Evolutionary conservation across 2,329 filamentous ascomycete genomes (phyloP).

Genomic region (Lasiodiplodia sp.): DNA sequence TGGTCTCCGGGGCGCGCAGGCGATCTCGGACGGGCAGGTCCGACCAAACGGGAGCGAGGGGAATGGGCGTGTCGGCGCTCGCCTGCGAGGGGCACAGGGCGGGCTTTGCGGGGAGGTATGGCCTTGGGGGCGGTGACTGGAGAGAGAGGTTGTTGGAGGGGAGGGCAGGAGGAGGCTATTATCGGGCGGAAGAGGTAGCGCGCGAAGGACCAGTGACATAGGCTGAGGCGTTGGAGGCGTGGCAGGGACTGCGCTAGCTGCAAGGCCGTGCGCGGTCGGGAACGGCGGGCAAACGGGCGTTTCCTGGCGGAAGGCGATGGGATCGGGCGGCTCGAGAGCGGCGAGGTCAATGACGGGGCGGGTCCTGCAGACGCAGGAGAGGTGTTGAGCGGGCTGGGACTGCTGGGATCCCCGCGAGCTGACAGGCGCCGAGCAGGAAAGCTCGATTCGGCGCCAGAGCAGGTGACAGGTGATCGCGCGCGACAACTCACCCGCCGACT

Average conservation of each 20-base stretch:
- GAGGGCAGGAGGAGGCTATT: conserved; percentile 17
- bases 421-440: conserved; percentile 9
- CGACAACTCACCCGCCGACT: conserved; percentile 18
- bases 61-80: conserved; percentile 2
- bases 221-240: conserved; percentile 24
- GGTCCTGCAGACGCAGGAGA: conserved; percentile 15
- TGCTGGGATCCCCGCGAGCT: conserved; percentile 24
- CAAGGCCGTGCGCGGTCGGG: conserved; percentile 18
- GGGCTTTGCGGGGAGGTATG: neutral
- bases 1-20: conserved; percentile 10
- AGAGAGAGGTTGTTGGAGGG: conserved; percentile 1
- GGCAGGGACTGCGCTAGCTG: conserved; percentile 25
- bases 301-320: conserved; percentile 4
- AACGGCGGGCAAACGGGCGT: conserved; percentile 10
- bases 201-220: conserved; percentile 20
- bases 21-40: conserved; percentile 21
- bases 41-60: conserved; percentile 16
- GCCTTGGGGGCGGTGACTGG: neutral
- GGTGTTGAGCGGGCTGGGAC: conserved; percentile 19
- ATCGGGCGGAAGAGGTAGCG: conserved; percentile 8
- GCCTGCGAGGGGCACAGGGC: conserved; percentile 7
- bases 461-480: conserved; percentile 10
- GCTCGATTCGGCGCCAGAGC: conserved; percentile 3
- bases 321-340: conserved; percentile 3
- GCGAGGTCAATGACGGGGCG: conserved; percentile 9